Evolutionary conservation across 345 rosid genomes (phyloP), one percentile per base, ranked within the genome.

Genomic region (Mercurialis annua): DNA sequence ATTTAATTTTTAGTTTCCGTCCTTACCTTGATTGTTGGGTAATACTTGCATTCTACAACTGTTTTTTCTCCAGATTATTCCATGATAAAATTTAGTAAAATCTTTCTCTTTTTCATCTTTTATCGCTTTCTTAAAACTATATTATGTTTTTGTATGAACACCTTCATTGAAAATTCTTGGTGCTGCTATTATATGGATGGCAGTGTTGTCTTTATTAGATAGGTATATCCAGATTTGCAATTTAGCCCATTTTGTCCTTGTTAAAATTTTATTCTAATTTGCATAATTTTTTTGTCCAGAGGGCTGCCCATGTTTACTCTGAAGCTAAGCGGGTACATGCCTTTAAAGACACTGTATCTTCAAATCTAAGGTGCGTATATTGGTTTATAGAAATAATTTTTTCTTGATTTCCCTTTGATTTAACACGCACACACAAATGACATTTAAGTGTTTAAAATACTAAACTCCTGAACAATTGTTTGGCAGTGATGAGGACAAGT

Each of bases 241-340:
- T 11, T 12, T 2, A 23, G 12, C 10, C 40, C 21, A 12, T 11
- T 52, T 52, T 26, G 40, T 24, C 27, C 31, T 12, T 49, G 9
- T 10, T 30, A 6, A 46, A 20, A 27, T n/a, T 55, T 30, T 2
- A 21, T 5, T 59, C 42, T 59, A 33, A 52, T 64, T 8, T 66
- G 47, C 30, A 20, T 66, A 44, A 26, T 40, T 40, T 40, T 40
- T 29, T 57, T 62, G 73, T 73, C 23, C 76, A 95, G 99, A 85
- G 97, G 81, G 98, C 99, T 30, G 81, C 86, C 71, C 97, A 89
- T 54, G 98, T 94, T 29, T 94, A 88, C 62, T 85, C 96, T 1
- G 99, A 94, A 81, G 99, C 98, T 59, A 81, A 72, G 74, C 75
- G 98, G 44, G 99, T 94, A 34, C 78, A 85, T 67, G 90, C 88